Evolutionary conservation across 176 grass and related monocot species (phyloP), one percentile per base, ranked within the genome.

Genomic region (Avena atlantica): DNA sequence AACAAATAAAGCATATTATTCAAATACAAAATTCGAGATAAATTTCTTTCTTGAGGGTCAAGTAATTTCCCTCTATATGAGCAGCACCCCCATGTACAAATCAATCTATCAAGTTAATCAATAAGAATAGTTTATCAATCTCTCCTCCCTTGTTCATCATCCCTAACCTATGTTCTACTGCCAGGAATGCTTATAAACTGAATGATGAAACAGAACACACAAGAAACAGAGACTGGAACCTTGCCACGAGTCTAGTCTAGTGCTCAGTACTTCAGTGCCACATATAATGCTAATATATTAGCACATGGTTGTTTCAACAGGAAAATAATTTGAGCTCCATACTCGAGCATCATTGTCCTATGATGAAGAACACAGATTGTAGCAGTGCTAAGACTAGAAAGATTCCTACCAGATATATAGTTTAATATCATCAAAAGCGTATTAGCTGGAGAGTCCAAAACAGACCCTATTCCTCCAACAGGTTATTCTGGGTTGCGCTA

Each of bases 151-250:
- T 40, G 8, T 20, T 70, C 8, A 34, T 19, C 34, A 70, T 70
- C 9, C 20, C n/a, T 68, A 68, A 36, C 15, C 66, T 70, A 70
- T 70, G 3, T 70, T 70, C 17, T 70, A 20, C 34, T 70, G 15
- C 66, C 16, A 56, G 6, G 53, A 16, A 56, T 56, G 53, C 53
- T 56, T 56, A 56, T 17, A 56, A 56, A 17, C 53, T 56, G 16
- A 25, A 57, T 64, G 56, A 59, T 70, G 52, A 48, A 88, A 60
- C 45, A 66, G 55, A 37, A 84, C 25, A 47, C 29, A 5, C 44
- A 80, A 84, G 45, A 87, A 84, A 24, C 25, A 60, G 3, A 77
- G 12, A 14, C 52, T 71, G 63, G 42, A 83, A 78, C 40, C 70
- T 55, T 62, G 31, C 76, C 37, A 88, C 36, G 48, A 58, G 10